Base-by-base conservation (phyloP, 2,329 filamentous ascomycete species). In the Aureobasidium sp. region DNA sequence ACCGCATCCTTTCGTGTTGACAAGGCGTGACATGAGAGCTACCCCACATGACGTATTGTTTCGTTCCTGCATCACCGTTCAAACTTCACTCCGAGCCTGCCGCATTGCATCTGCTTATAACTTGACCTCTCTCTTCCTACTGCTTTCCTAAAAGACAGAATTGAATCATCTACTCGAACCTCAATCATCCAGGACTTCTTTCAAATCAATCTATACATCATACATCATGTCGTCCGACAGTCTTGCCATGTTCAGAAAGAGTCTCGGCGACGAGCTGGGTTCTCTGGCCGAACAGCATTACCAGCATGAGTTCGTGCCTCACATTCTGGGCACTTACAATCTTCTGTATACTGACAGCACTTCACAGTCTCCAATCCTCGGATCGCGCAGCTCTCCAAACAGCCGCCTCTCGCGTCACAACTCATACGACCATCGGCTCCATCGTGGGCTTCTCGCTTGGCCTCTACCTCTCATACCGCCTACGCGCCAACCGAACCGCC, bases 401-500 rank as follows among this genome's bases (percentile, higher is more conserved):
- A 21, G 85, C 85, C 5, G 83, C 83, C 6, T 71, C 69, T 7
- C 83, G 80, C 61, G 78, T 88, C 32, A 77, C 78, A 9, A 77
- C 74, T 1, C 80, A 84, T 67, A 79, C 85, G 1, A 76, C 78
- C 4, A 67, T 87, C 62, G 86, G 85, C 37, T 85, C 85, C 1
- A 68, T 83, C 6, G 64, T 85, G 2, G 86, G 86, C 3, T 70
- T 89, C 2, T 81, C 81, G 0, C 74, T 89, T 0, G 85, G 85
- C 3, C 65, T 84, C 27, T 81, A 79, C 61, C 73, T 84, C 16
- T 85, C 85, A 3, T 79, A 80, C 65, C 77, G 84, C 10, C 70
- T 88, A 11, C 78, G 86, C 42, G 73, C 73, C 42, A 78, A 81
- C 63, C 80, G 86, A 49, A 72, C 76, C 36, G 76, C 79, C n/a